These are phyloP conservation scores for Backusella morwellensis DNA, from an alignment of 192 early-diverging fungal genomes.

Conservation along the genomic window DNA sequence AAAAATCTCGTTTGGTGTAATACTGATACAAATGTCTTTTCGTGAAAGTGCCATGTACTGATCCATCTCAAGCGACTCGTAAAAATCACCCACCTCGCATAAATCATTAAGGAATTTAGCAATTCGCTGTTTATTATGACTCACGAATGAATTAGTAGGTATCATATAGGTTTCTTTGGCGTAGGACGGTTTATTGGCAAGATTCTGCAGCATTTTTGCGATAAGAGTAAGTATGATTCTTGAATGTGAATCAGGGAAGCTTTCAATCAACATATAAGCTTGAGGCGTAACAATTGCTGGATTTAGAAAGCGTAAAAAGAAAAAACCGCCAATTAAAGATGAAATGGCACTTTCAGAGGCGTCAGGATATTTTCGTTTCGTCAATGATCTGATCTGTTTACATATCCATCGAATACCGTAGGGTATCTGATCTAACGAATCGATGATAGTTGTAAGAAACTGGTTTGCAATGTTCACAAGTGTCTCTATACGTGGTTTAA, in stretches of 20 bases:
- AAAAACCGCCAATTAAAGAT: slow-evolving; percentile 94
- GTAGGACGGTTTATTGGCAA: slow-evolving; percentile 91
- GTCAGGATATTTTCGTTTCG: slow-evolving; percentile 88
- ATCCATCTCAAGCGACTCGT: slow-evolving; percentile 95
- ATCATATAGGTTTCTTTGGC: slow-evolving; percentile 90
- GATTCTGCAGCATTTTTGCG: slow-evolving; percentile 92
- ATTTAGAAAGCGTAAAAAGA: slow-evolving; percentile 93
- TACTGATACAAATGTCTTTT: slow-evolving; percentile 82
- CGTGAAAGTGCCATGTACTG: slow-evolving; percentile 94
- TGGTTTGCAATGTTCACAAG: slow-evolving; percentile 81
- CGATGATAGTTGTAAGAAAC: slow-evolving; percentile 82
- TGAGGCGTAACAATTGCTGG: slow-evolving; percentile 96
- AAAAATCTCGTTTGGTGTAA: slow-evolving; percentile 92
- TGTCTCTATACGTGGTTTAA: slow-evolving; percentile 71
- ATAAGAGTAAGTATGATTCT: slow-evolving; percentile 83
- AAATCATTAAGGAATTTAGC: slow-evolving; percentile 85
- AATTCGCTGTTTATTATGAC: slow-evolving; percentile 78
- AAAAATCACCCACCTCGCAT: slow-evolving; percentile 93
- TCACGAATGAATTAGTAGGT: slow-evolving; percentile 83
- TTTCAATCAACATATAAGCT: slow-evolving; percentile 86
- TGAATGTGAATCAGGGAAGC: slow-evolving; percentile 69
- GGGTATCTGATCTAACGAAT: slow-evolving; percentile 82
- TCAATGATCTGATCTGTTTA: slow-evolving; percentile 90
- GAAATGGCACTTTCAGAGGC: slow-evolving; percentile 81
- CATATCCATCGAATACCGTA: slow-evolving; percentile 97